Percentiles rank a stretch among this genome's conserved stretches.
Evolutionary conservation across 306 rosid genomes (phyloP).

Genomic region (Senna siamea): DNA sequence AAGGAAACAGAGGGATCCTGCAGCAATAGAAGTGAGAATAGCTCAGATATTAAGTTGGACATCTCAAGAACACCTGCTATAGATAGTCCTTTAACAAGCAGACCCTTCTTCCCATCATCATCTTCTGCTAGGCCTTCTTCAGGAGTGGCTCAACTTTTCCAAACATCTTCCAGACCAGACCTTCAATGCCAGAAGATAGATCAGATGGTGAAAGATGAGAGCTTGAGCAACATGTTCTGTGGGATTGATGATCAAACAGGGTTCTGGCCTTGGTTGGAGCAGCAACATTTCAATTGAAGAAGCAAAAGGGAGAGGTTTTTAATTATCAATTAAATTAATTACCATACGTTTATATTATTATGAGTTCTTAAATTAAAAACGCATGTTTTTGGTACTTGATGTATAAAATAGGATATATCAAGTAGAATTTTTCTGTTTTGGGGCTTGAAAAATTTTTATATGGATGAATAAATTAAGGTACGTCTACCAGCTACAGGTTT

Average conservation of each 20-base stretch:
- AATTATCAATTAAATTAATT: slow-evolving; percentile 9
- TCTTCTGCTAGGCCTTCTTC: slow-evolving; percentile 58
- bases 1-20: slow-evolving; percentile 92
- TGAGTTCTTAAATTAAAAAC: slow-evolving; percentile 40
- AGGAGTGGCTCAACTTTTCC: slow-evolving; percentile 70
- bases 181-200: slow-evolving; percentile 68
- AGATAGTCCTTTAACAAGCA: slow-evolving; percentile 69
- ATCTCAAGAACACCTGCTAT: slow-evolving; percentile 79
- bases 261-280: slow-evolving; percentile 96
- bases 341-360: slow-evolving; percentile 34
- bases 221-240: slow-evolving; percentile 82
- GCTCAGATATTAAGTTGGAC: slow-evolving; percentile 82
- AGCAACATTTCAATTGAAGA: slow-evolving; percentile 74
- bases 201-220: slow-evolving; percentile 76
- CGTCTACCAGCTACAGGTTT: slow-evolving; percentile 10
- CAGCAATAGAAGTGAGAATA: slow-evolving; percentile 91
- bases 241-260: slow-evolving; percentile 84
- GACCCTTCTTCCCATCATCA: slow-evolving; percentile 63
- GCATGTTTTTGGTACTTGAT: slow-evolving; percentile 57
- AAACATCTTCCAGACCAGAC: slow-evolving; percentile 65
- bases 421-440: slow-evolving; percentile 47
- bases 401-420: slow-evolving; percentile 58
- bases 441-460: slow-evolving; percentile 35
- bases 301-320: slow-evolving; percentile 1
- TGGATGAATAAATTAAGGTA: slow-evolving; percentile 50